Evolutionary conservation across 2,329 filamentous ascomycete species (phyloP), one percentile per base, ranked within the genome.

Genomic region (Talaromyces sp.): DNA sequence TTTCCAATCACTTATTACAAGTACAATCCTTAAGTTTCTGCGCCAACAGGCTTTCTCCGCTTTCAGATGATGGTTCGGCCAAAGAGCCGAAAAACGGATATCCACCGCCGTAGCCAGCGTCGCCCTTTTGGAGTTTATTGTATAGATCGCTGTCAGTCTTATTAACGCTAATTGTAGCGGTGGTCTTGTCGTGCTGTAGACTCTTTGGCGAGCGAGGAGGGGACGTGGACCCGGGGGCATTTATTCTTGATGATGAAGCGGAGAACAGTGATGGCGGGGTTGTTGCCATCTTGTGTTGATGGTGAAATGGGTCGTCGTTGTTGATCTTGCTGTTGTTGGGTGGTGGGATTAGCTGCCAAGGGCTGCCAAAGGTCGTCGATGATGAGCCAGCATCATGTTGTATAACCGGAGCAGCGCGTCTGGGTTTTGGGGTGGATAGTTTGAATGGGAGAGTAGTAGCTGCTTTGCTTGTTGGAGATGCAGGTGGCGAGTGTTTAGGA

Each of bases 1-100:
- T 39, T 39, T n/a, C 36, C 13, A 47, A 25, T 47, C 44, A 47
- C 44, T 47, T 47, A 25, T 52, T 80, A 75, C 13, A 82, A 76
- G 42, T 86, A 88, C 6, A 91, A 75, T 6, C 85, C 84, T 65
- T 83, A 52, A 93, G 76, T 61, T 86, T 83, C 71, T 86, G 86
- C 11, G 90, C 90, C 17, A 95, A 77, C 17, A 95, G 74, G 2
- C 90, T 85, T 68, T 91, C 88, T 4, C 84, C 80, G 1, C 76
- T 76, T 3, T 84, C 58, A n/a, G 60, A 55, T 28, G 27, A 30
- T n/a, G 22, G n/a, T 47, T 47, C 80, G 1, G 75, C 76, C n/a
- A 73, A 78, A 69, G 63, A 74, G 73, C 39, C 77, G 77, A 66
- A 75, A 71, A 73, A 58, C 0, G 79, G 75, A 59, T 85, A 84